Percentiles rank a stretch among this genome's conserved stretches.
These are phyloP conservation scores for Bothriochloa decipiens DNA, from an alignment of 176 grass and related monocot genomes.

Conservation along the genomic window DNA sequence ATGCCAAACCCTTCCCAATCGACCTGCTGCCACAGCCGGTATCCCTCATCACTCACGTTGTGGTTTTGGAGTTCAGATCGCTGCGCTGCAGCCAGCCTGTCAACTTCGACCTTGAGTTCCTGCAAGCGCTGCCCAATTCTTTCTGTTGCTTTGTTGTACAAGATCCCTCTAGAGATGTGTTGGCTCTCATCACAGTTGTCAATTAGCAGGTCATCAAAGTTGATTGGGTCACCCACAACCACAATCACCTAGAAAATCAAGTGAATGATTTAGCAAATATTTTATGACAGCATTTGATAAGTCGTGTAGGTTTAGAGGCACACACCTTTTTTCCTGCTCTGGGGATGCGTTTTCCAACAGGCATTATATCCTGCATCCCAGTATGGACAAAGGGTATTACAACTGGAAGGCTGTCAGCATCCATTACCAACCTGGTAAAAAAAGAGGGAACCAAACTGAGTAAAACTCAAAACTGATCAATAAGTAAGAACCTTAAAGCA, in stretches of 20 bases:
- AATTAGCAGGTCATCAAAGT: conserved; percentile 68
- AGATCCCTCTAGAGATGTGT: conserved; percentile 54
- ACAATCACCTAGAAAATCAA: conserved; percentile 74
- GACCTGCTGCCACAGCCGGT: conserved; percentile 69
- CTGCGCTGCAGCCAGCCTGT: conserved; percentile 63
- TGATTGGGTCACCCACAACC: conserved; percentile 88
- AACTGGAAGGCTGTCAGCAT: conserved; percentile 78
- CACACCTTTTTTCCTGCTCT: conserved; percentile 75
- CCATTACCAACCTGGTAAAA: conserved; percentile 80
- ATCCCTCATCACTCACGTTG: conserved; percentile 27
- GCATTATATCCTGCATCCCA: conserved; percentile 98
- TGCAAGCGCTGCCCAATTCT: conserved; percentile 77
- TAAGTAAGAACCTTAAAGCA: neutral
- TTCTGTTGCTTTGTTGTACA: conserved; percentile 75
- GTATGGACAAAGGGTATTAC: conserved; percentile 92
- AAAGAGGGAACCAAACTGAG: conserved; percentile 1
- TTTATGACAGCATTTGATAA: neutral
- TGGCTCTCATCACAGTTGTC: conserved; percentile 49
- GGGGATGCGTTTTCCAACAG: conserved; percentile 79
- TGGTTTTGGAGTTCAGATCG: conserved; percentile 40
- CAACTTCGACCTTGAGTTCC: conserved; percentile 65
- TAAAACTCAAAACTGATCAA: conserved; percentile 12
- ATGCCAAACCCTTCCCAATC: conserved; percentile 95
- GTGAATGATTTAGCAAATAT: neutral
- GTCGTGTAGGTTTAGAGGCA: neutral